phyloP scores from a whole-genome alignment of 2,329 filamentous ascomycete species.

The Blastomyces silverae region DNA sequence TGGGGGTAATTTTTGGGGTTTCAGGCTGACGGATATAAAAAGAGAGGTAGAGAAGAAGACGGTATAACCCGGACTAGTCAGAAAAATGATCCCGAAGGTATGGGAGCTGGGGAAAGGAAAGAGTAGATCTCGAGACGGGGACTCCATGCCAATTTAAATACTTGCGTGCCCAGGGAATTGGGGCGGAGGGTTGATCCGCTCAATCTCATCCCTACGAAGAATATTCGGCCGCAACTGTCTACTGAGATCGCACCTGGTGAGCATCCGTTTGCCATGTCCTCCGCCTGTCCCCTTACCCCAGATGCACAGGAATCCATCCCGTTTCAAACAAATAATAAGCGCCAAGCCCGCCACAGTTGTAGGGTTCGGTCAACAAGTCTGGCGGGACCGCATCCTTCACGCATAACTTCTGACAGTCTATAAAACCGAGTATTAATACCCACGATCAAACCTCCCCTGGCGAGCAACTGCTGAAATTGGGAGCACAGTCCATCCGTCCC shows the following conservation, averaged over 20 bases:
- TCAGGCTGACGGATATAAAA: not conserved
- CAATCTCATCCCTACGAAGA: not conserved
- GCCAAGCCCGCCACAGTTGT: not conserved
- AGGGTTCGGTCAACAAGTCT: not conserved
- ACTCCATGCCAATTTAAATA: slow-evolving; percentile 2
- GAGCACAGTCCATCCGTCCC: slow-evolving; percentile 10
- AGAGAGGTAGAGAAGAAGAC: not conserved
- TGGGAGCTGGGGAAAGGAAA: not conserved
- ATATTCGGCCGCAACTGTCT: not conserved
- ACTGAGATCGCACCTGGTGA: not conserved
- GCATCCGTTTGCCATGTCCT: not conserved
- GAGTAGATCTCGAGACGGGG: not conserved
- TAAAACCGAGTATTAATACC: no score
- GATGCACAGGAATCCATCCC: not conserved
- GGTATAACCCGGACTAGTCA: not conserved
- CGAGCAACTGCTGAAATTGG: not conserved
- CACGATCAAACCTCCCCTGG: not conserved
- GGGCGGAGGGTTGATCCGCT: not conserved
- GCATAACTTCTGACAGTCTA: not conserved
- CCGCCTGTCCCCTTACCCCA: not conserved
- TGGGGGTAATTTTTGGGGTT: not conserved
- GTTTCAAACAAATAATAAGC: not conserved
- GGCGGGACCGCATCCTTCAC: not conserved
- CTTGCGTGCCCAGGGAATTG: not conserved
- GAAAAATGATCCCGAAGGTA: not conserved